A percentile compares a stretch with the other conserved stretches of the same genome.
Evolutionary conservation across 352 stramenopile genomes (phyloP).

Genomic region (Pythium rishiriense): DNA sequence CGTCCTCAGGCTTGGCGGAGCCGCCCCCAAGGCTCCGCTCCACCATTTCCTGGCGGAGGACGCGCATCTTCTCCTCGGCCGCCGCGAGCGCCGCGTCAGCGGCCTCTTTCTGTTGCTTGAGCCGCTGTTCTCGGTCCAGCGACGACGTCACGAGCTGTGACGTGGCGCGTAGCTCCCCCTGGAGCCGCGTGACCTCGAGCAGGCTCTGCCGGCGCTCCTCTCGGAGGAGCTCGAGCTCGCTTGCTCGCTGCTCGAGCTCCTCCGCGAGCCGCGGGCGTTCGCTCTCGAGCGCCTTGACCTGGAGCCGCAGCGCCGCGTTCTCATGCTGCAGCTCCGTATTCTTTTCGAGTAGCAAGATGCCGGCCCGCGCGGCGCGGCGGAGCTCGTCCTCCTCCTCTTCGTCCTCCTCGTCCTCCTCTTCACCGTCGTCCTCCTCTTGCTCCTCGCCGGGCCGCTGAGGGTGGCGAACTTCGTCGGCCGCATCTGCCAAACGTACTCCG

Average conservation of each 20-base stretch:
- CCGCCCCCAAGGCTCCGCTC: conserved; percentile 14
- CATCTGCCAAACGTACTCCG: background rate
- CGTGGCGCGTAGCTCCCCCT: conserved; percentile 59
- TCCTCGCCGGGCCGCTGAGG: background rate
- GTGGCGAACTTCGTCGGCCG: background rate
- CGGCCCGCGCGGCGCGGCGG: conserved; percentile 60
- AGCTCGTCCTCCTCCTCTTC: conserved; percentile 63
- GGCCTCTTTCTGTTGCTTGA: conserved; percentile 39
- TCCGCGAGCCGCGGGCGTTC: conserved; percentile 46
- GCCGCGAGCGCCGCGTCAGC: conserved; percentile 30
- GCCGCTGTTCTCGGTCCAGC: conserved; percentile 50
- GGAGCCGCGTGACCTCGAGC: conserved; percentile 54
- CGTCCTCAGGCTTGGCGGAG: background rate
- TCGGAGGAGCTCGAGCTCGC: conserved; percentile 42
- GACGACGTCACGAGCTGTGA: conserved; percentile 56
- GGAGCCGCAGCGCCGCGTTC: conserved; percentile 53
- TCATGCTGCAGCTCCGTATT: conserved; percentile 71
- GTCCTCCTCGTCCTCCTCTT: conserved; percentile 3
- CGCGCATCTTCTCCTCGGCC: conserved; percentile 39
- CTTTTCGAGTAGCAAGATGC: conserved; percentile 72
- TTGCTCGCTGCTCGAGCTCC: conserved; percentile 38
- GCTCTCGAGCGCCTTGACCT: conserved; percentile 53
- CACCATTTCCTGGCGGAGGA: conserved; percentile 33
- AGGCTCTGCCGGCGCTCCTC: conserved; percentile 47
- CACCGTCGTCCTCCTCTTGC: background rate